Evolutionary conservation across 352 stramenopile species (phyloP), one percentile per base, ranked within the genome.

Genomic region (Phytophthora fragariaefolia): DNA sequence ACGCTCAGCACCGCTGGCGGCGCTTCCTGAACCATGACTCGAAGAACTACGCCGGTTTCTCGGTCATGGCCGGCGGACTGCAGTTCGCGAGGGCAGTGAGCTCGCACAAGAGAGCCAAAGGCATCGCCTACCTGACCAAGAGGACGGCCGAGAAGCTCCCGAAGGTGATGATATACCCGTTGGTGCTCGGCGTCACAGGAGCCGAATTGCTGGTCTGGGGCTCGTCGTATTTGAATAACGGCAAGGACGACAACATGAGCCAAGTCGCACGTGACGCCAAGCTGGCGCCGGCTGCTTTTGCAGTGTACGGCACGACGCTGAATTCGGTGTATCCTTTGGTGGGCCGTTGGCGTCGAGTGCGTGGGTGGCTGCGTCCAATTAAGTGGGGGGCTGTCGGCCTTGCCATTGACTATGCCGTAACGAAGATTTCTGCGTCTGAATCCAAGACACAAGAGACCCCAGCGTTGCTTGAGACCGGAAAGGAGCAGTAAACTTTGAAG

Each of bases 1-100:
- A 77, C 36, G 65, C 59, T 0, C 58, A 74, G 51, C 65, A 71
- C 54, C 69, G 69, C n/a, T 77, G 69, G 69, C 38, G 40, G 50
- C 48, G 58, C 23, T 77, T 77, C 42, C 4, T 73, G 49, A 54
- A 58, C 24, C 58, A 58, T 30, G 69, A 77, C 55, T 77, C 55
- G 22, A 71, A 73, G 45, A 48, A 59, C 53, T 77, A 77, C 54
- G 38, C 58, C 13, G 58, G 69, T 3, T 65, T 77, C 27, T 74
- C 69, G 6, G 51, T 63, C 27, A 71, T 77, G 58, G 65, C 69
- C 6, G 55, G 59, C 2, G 69, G 69, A 0, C 49, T 77, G 26
- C 69, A 71, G 26, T 54, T 77, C 30, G 69, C 59, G 4, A 66
- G 64, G 27, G 58, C 45, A 0, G 38, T 74, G 49, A 57, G 42